Conservation (phyloP, 768 basidiomycete species). For the Suillus weaverae region DNA sequence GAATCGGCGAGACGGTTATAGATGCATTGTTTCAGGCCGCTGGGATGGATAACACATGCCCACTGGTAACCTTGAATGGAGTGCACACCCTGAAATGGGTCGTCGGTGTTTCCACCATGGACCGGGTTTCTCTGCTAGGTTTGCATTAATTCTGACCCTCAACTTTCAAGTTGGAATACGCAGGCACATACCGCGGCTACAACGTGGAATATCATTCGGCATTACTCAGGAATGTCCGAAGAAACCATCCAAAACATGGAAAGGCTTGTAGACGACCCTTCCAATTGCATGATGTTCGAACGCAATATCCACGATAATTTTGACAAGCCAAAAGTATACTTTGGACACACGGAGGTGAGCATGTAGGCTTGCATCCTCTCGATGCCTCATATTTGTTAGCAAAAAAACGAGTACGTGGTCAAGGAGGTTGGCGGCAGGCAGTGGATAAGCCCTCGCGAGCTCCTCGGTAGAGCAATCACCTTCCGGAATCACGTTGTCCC, state of each 20-base stretch:
- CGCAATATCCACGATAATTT: neutral
- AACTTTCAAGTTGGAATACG: neutral
- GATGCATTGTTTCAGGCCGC: neutral
- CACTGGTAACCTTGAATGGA: neutral
- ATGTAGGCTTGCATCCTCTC: neutral
- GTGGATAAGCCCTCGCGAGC: neutral
- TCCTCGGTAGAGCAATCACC: neutral
- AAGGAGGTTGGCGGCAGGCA: neutral
- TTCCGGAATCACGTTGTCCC: neutral
- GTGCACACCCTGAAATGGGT: neutral
- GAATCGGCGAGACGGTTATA: no score
- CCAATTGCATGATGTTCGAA: neutral
- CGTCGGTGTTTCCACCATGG: neutral
- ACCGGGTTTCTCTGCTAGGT: neutral
- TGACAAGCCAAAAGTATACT: neutral
- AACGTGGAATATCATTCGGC: neutral
- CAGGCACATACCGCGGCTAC: neutral
- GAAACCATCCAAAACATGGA: neutral
- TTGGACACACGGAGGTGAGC: neutral
- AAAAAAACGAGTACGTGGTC: neutral
- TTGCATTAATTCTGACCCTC: neutral
- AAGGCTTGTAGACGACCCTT: no score
- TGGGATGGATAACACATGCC: neutral
- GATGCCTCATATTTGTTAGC: neutral
- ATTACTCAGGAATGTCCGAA: neutral